Base-by-base conservation (phyloP, 2,329 filamentous ascomycete species). In the Conoideocrella luteorostrata region DNA sequence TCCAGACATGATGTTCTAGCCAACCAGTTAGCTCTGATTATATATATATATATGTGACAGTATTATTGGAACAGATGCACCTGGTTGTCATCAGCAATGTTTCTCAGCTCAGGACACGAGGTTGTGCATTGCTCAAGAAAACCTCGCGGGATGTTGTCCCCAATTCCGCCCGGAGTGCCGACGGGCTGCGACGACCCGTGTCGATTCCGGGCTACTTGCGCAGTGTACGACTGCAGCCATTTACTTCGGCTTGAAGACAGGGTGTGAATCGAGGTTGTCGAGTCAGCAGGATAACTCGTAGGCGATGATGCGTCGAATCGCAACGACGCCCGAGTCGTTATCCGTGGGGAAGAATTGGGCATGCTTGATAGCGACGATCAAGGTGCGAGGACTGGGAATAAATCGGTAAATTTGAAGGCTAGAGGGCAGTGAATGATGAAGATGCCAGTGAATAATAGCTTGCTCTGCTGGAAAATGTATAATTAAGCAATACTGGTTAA, bases 21-120 rank as follows among this genome's bases (percentile, higher is more conserved):
- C 10, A 12, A 24, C 15, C 17, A 34, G 26, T 41, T 12, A 43
- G 29, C n/a, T 7, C 6, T 11, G 5, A 5, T 20, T 30, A 7
- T 28, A 12, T 23, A n/a, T 41, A 10, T 5, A 18, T 28, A n/a
- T 13, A 15, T 9, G n/a, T 18, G 30, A 11, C n/a, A 18, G 32
- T 20, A 5, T 21, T 29, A 10, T 17, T 29, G 24, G 15, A 35
- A 12, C 13, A 13, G 22, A 35, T 22, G 13, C 32, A 38, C 39
- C 41, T 39, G 39, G 32, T 41, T 23, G 12, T 46, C 42, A 15
- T 29, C 37, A 32, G 15, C 12, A 20, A 35, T 4, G 17, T n/a
- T 41, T 12, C n/a, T 32, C 17, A 49, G n/a, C 22, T 46, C 47
- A 4, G 45, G 44, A 28, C 47, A 51, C 5, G 49, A 49, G 4